phyloP scores from a whole-genome alignment of 257 asterid genomes.

The Solanum ossicruentum region DNA sequence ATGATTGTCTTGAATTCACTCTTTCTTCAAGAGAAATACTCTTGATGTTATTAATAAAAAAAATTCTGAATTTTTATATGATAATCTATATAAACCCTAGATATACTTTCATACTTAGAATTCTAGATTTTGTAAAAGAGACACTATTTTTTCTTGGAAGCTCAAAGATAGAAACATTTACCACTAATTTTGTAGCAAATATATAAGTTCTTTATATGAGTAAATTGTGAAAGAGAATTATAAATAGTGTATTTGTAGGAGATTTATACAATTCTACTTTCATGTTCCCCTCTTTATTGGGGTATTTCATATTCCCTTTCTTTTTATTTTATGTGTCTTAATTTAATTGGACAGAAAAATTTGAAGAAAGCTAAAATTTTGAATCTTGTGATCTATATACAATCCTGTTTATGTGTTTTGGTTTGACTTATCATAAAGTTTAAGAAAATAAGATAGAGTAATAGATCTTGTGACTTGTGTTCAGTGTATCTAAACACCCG shows the following conservation, averaged over 20 bases:
- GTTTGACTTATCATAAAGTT: not conserved
- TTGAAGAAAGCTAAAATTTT: not conserved
- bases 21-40: not conserved
- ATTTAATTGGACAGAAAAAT: not conserved
- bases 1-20: not conserved
- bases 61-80: not conserved
- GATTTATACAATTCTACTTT: not conserved
- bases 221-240: not conserved
- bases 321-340: not conserved
- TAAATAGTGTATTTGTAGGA: not conserved
- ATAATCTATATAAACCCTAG: not conserved
- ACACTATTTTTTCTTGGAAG: not conserved
- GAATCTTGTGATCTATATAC: not conserved
- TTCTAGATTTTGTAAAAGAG: not conserved
- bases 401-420: not conserved
- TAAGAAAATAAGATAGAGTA: not conserved
- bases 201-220: not conserved
- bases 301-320: not conserved
- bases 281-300: not conserved
- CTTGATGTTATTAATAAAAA: not conserved
- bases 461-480: not conserved
- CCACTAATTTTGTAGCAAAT: not conserved
- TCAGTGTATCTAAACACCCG: not conserved
- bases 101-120: not conserved
- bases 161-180: no score